Conservation (phyloP, 768 basidiomycete genomes). For the Termitomyces titanicus region DNA sequence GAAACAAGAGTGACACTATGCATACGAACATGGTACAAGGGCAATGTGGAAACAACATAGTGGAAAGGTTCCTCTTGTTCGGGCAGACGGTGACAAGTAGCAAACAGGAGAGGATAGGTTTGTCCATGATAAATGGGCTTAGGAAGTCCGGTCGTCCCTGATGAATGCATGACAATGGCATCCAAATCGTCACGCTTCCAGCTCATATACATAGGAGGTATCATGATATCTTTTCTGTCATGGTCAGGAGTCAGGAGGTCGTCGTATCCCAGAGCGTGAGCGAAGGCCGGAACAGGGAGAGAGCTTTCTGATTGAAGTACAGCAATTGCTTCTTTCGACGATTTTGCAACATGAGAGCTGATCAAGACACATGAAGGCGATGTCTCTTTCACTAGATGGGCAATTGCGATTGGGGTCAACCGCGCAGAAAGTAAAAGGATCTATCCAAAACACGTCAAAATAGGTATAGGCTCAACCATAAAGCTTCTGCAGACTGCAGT, state of each 20-base stretch:
- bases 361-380: slow-evolving; percentile 26
- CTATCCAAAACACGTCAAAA: slow-evolving; percentile 11
- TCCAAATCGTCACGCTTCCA: slow-evolving; percentile 28
- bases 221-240: slow-evolving; percentile 9
- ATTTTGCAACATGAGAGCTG: slow-evolving; percentile 25
- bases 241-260: slow-evolving; percentile 22
- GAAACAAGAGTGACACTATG: neutral
- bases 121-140: slow-evolving; percentile 39
- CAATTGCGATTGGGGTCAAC: slow-evolving; percentile 30
- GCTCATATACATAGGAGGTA: slow-evolving; percentile 23
- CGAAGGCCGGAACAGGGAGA: slow-evolving; percentile 16
- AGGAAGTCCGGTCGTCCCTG: slow-evolving; percentile 48
- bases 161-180: slow-evolving; percentile 45
- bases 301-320: slow-evolving; percentile 14
- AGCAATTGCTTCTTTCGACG: slow-evolving; percentile 25
- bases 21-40: slow-evolving; percentile 33
- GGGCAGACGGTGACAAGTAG: slow-evolving; percentile 31
- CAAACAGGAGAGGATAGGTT: slow-evolving; percentile 29
- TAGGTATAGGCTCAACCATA: neutral
- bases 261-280: slow-evolving; percentile 24
- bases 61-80: slow-evolving; percentile 24
- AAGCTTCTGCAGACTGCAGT: neutral
- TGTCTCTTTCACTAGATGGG: slow-evolving; percentile 31
- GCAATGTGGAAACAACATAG: slow-evolving; percentile 33
- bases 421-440: slow-evolving; percentile 34